Evolutionary conservation across 495 filamentous ascomycete genomes (phyloP).

Genomic region (Aspergillus leporis): DNA sequence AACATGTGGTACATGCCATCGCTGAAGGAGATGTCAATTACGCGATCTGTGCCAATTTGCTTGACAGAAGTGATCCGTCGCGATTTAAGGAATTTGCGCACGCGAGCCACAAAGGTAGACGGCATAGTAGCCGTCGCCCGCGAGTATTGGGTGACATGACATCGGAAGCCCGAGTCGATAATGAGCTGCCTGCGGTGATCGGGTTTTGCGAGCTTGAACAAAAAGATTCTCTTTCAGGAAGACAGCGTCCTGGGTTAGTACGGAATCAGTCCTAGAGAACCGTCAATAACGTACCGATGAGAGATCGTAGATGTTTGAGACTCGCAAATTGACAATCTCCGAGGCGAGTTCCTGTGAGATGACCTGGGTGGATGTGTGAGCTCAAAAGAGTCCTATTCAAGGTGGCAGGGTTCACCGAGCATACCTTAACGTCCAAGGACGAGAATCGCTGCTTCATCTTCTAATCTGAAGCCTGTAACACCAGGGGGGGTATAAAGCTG

Average conservation of each 20-base stretch:
- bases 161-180: conserved; percentile 93
- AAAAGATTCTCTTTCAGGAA: conserved; percentile 71
- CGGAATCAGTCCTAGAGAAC: background rate
- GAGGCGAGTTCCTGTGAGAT: conserved; percentile 88
- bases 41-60: conserved; percentile 90
- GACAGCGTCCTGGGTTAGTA: background rate
- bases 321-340: conserved; percentile 71
- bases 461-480: conserved; percentile 10
- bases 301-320: conserved; percentile 94
- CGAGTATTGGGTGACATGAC: conserved; percentile 86
- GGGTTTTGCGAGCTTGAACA: conserved; percentile 88
- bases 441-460: conserved; percentile 98
- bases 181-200: conserved; percentile 82
- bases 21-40: conserved; percentile 90
- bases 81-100: conserved; percentile 87
- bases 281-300: conserved; percentile 58
- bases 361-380: conserved; percentile 54
- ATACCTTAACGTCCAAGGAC: conserved; percentile 84
- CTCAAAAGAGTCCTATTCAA: background rate
- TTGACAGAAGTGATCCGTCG: conserved; percentile 75
- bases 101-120: conserved; percentile 74
- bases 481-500: background rate
- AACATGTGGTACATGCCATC: conserved; percentile 86
- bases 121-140: conserved; percentile 81
- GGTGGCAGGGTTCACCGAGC: background rate